A percentile compares a stretch with the other conserved stretches of the same genome.
These are phyloP conservation scores for Geotrichum restrictum DNA, from an alignment of 1,139 yeast genomes.

Conservation along the genomic window DNA sequence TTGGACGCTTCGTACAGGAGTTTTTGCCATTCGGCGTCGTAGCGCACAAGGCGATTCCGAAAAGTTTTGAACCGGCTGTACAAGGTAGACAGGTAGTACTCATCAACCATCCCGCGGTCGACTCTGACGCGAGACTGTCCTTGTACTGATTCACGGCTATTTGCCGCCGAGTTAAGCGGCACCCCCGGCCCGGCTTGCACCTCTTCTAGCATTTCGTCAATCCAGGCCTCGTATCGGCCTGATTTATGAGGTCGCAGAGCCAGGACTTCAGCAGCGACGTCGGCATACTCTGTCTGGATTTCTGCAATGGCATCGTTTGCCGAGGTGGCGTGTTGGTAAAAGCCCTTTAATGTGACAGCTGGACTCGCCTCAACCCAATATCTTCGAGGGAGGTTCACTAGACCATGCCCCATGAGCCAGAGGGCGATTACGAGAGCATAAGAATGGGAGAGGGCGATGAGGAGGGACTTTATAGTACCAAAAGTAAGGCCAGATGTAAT, in stretches of 20 bases:
- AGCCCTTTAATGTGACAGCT: slow-evolving; percentile 39
- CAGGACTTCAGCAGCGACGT: slow-evolving; percentile 59
- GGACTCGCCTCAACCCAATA: slow-evolving; percentile 52
- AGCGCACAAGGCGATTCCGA: slow-evolving; percentile 34
- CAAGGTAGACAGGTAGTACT: slow-evolving; percentile 31
- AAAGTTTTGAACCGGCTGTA: slow-evolving; percentile 30
- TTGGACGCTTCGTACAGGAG: slow-evolving; percentile 40
- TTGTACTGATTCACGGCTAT: slow-evolving; percentile 19
- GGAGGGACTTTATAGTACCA: slow-evolving; percentile 55
- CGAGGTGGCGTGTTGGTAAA: slow-evolving; percentile 56
- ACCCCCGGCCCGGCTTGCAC: slow-evolving; percentile 29
- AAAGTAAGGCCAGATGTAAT: slow-evolving; percentile 58
- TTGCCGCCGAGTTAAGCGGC: slow-evolving; percentile 18
- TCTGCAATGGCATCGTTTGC: slow-evolving; percentile 64
- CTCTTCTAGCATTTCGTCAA: slow-evolving; percentile 35
- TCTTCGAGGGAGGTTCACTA: slow-evolving; percentile 61
- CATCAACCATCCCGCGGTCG: slow-evolving; percentile 32
- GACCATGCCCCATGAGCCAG: slow-evolving; percentile 84
- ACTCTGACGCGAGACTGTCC: slow-evolving; percentile 27
- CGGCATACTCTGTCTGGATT: slow-evolving; percentile 58
- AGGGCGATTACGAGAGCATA: slow-evolving; percentile 70
- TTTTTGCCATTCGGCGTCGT: slow-evolving; percentile 42
- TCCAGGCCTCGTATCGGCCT: slow-evolving; percentile 42
- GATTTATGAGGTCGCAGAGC: slow-evolving; percentile 43
- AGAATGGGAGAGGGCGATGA: slow-evolving; percentile 75